Percentiles rank a stretch among this genome's conserved stretches.
These are phyloP conservation scores for Escallonia rubra DNA, from an alignment of 129 eudicot genomes.

Conservation along the genomic window DNA sequence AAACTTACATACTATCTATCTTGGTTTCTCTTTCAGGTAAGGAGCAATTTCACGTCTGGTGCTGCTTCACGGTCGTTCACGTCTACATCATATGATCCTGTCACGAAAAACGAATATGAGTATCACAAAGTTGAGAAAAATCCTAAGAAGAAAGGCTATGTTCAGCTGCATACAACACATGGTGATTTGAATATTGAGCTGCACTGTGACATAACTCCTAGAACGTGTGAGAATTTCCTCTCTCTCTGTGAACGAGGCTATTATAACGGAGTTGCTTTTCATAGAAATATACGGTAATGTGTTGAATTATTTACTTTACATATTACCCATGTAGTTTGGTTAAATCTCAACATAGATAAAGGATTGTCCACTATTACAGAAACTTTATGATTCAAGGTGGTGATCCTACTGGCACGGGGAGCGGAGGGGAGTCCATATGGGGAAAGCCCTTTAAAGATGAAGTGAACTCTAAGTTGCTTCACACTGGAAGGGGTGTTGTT, in stretches of 20 bases:
- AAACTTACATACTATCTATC: background rate
- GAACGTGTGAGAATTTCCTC: conserved; percentile 94
- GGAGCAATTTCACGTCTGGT: conserved; percentile 91
- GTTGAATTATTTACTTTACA: background rate
- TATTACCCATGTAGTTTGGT: background rate
- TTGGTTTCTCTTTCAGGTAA: conserved; percentile 43
- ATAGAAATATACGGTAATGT: conserved; percentile 80
- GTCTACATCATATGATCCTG: conserved; percentile 86
- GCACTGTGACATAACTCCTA: conserved; percentile 94
- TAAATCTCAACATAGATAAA: background rate
- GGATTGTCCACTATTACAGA: conserved; percentile 30
- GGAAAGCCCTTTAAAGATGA: conserved; percentile 91
- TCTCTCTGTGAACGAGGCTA: conserved; percentile 95
- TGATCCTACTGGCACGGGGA: conserved; percentile 97
- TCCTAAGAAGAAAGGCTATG: conserved; percentile 86
- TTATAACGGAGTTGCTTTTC: conserved; percentile 83
- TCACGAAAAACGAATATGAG: conserved; percentile 82
- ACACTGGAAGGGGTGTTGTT: conserved; percentile 95
- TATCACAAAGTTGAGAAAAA: conserved; percentile 88
- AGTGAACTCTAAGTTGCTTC: conserved; percentile 87
- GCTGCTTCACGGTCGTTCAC: conserved; percentile 98
- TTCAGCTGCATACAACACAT: conserved; percentile 83
- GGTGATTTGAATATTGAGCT: conserved; percentile 95
- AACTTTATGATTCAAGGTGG: conserved; percentile 99
- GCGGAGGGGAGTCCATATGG: conserved; percentile 98